Conservation (phyloP, 768 basidiomycete species). For the Mycena alexandri region DNA sequence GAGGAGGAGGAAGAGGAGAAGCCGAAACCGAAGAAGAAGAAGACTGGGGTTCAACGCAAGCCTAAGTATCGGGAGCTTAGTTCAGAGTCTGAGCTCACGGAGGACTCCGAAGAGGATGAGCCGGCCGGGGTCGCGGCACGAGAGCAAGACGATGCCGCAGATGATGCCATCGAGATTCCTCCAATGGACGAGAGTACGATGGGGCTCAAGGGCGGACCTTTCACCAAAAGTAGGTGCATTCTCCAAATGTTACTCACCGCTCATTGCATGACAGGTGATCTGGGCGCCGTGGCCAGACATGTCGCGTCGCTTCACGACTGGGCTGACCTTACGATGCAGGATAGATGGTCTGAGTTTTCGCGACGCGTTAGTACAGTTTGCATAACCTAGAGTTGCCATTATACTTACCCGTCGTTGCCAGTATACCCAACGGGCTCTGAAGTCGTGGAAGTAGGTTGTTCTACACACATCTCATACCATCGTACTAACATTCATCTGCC, state of each 20-base stretch:
- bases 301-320: slow-evolving; percentile 65
- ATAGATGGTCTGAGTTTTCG: slow-evolving; percentile 69
- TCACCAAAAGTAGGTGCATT: slow-evolving; percentile 51
- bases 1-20: slow-evolving; percentile 42
- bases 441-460: slow-evolving; percentile 60
- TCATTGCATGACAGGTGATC: slow-evolving; percentile 57
- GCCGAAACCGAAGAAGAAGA: slow-evolving; percentile 43
- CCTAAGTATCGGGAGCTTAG: slow-evolving; percentile 52
- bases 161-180: slow-evolving; percentile 50
- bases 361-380: slow-evolving; percentile 15
- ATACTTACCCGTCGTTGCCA: slow-evolving; percentile 43
- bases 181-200: slow-evolving; percentile 60
- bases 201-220: slow-evolving; percentile 63
- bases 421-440: slow-evolving; percentile 67
- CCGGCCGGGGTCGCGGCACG: slow-evolving; percentile 46
- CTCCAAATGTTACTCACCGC: neutral
- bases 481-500: neutral
- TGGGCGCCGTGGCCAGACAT: slow-evolving; percentile 70
- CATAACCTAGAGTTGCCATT: neutral
- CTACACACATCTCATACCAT: neutral
- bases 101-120: slow-evolving; percentile 45
- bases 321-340: slow-evolving; percentile 52
- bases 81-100: slow-evolving; percentile 44
- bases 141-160: slow-evolving; percentile 45
- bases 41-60: slow-evolving; percentile 42